phyloP scores from a whole-genome alignment of 768 basidiomycete genomes.

The Rhodotorula sphaerocarpa region DNA sequence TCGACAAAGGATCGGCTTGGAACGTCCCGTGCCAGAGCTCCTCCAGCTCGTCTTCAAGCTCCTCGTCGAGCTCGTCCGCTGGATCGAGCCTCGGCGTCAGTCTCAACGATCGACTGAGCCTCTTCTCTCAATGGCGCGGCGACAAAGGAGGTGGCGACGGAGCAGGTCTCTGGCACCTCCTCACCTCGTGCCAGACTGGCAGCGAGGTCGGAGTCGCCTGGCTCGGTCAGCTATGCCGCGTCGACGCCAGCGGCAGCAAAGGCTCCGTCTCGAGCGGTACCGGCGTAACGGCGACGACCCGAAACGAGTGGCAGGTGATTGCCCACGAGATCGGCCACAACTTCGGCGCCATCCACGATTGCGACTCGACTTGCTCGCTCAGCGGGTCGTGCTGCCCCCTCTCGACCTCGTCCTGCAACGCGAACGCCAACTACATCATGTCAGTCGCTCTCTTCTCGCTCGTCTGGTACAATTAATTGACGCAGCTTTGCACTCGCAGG shows the following conservation, averaged over 20 bases:
- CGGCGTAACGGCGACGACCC: slow-evolving; percentile 67
- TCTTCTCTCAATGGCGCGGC: slow-evolving; percentile 77
- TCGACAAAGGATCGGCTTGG: slow-evolving; percentile 53
- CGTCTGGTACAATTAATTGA: background rate
- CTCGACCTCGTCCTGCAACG: slow-evolving; percentile 54
- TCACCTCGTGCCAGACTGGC: slow-evolving; percentile 75
- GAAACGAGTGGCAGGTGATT: slow-evolving; percentile 73
- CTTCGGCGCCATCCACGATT: slow-evolving; percentile 75
- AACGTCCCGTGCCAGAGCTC: slow-evolving; percentile 58
- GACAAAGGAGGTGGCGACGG: slow-evolving; percentile 57
- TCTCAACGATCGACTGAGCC: slow-evolving; percentile 63
- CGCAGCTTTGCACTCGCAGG: slow-evolving; percentile 4
- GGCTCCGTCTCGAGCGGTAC: slow-evolving; percentile 64
- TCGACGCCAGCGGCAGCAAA: slow-evolving; percentile 3
- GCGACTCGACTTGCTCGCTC: slow-evolving; percentile 57
- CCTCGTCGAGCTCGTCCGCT: background rate
- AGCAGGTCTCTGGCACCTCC: slow-evolving; percentile 77
- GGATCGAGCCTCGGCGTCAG: slow-evolving; percentile 42
- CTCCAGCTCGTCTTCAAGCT: background rate
- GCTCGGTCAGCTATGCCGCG: slow-evolving; percentile 63
- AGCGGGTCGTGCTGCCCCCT: slow-evolving; percentile 62
- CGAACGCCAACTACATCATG: slow-evolving; percentile 69
- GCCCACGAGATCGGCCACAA: slow-evolving; percentile 80
- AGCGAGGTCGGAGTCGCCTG: slow-evolving; percentile 73
- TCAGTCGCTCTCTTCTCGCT: slow-evolving; percentile 41